A percentile compares a stretch with the other conserved stretches of the same genome.
Evolutionary conservation across 106 monocot species (phyloP).

Genomic region (Acorus calamus): DNA sequence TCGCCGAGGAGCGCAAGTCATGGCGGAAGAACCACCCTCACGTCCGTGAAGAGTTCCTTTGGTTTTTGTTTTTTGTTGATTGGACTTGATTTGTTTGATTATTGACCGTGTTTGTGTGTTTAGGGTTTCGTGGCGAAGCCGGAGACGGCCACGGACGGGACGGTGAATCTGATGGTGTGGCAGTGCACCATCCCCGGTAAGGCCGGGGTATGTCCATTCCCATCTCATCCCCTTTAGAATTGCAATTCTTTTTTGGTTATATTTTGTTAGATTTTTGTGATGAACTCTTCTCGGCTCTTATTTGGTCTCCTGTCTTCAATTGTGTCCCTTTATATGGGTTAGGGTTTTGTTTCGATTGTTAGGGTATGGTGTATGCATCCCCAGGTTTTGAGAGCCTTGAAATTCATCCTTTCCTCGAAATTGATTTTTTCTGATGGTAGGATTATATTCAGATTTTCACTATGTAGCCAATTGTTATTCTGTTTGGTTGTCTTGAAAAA

Average conservation of each 20-base stretch:
- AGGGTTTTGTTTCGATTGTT: too few species aligned
- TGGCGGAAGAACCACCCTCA: constrained; percentile 89
- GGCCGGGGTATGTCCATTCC: constrained; percentile 40
- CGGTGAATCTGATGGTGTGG: constrained; percentile 84
- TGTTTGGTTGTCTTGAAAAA: too few species aligned
- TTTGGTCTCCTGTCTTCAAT: too few species aligned
- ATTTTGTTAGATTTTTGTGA: not conserved
- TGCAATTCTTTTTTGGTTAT: not conserved
- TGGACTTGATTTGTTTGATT: not conserved
- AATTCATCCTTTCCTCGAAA: too few species aligned
- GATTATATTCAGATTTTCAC: too few species aligned
- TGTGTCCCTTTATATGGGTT: too few species aligned
- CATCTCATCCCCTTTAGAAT: not conserved
- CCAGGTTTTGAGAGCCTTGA: too few species aligned
- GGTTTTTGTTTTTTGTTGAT: not conserved
- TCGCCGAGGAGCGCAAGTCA: constrained; percentile 78
- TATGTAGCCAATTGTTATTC: too few species aligned
- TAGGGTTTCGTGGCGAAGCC: constrained; percentile 92
- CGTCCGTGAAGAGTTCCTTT: constrained; percentile 9
- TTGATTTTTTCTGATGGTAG: too few species aligned
- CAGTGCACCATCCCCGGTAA: constrained; percentile 89
- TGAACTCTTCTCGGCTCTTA: too few species aligned
- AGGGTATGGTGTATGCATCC: too few species aligned
- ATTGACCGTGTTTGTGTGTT: not conserved
- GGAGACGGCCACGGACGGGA: constrained; percentile 61